These are phyloP conservation scores for Dendrocalamus latiflorus DNA, from an alignment of 202 grass and related monocot genomes.

Conservation along the genomic window DNA sequence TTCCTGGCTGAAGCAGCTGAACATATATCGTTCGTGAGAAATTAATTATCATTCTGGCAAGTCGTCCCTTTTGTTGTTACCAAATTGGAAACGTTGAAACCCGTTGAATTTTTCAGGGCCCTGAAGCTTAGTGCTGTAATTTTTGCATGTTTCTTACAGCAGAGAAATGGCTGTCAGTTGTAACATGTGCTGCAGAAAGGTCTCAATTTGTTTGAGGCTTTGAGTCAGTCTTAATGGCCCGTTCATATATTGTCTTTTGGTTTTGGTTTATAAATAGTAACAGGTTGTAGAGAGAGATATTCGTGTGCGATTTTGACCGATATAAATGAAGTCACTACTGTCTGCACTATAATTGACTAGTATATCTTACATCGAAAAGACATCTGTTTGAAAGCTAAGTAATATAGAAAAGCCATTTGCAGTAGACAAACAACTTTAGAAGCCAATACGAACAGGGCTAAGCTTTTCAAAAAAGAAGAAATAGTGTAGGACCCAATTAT, in stretches of 20 bases:
- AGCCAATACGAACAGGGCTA: too few relatives aligned
- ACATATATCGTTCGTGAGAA: background rate
- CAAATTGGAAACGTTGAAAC: background rate
- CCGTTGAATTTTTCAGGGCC: background rate
- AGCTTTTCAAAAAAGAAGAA: background rate
- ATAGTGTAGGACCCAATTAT: background rate
- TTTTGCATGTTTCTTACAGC: background rate
- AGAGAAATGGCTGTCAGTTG: background rate
- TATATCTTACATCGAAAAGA: too few relatives aligned
- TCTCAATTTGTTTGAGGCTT: background rate
- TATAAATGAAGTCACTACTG: too few relatives aligned
- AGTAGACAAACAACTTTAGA: too few relatives aligned
- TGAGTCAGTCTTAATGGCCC: background rate
- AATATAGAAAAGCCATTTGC: too few relatives aligned
- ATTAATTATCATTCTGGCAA: background rate
- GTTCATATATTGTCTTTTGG: too few relatives aligned
- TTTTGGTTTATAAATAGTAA: too few relatives aligned
- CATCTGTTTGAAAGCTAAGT: too few relatives aligned
- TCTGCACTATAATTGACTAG: too few relatives aligned
- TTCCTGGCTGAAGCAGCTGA: background rate
- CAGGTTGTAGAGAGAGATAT: too few relatives aligned
- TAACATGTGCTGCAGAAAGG: background rate
- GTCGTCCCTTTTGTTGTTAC: background rate
- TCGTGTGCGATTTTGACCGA: accelerated
- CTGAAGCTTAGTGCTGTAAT: background rate